Percentiles rank a stretch among this genome's conserved stretches.
These are phyloP conservation scores for Magnaporthiopsis rhizophila DNA, from an alignment of 2,329 filamentous ascomycete genomes.

Conservation along the genomic window DNA sequence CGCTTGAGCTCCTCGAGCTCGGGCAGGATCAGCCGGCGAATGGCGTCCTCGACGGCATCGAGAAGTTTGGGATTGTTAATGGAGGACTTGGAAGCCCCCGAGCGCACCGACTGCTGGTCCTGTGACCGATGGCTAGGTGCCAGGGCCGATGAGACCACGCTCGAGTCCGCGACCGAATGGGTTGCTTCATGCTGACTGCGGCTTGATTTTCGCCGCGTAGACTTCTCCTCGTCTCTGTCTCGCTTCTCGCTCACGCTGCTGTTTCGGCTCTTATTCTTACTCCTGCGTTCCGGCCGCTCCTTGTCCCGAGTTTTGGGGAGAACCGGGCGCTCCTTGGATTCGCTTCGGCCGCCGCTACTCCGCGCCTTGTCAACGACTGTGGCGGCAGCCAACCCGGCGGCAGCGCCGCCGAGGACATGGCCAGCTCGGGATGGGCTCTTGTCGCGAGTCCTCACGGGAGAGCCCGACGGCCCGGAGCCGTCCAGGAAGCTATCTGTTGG, in stretches of 20 bases:
- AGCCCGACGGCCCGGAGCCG: constrained; percentile 40
- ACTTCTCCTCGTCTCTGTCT: constrained; percentile 31
- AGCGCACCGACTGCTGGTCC: constrained; percentile 45
- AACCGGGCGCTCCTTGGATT: constrained; percentile 31
- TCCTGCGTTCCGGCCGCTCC: constrained; percentile 43
- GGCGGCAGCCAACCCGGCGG: constrained; percentile 28
- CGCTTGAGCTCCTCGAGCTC: constrained; percentile 88
- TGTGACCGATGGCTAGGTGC: constrained; percentile 47
- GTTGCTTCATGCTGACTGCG: constrained; percentile 44
- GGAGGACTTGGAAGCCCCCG: constrained; percentile 53
- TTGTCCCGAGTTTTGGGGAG: constrained; percentile 24
- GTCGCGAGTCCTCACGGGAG: constrained; percentile 27
- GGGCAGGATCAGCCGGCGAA: constrained; percentile 79
- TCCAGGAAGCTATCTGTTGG: constrained; percentile 55
- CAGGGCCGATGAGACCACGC: constrained; percentile 44
- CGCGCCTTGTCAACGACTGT: constrained; percentile 33
- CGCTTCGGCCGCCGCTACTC: constrained; percentile 35
- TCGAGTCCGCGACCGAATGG: constrained; percentile 46
- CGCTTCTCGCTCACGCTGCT: constrained; percentile 39
- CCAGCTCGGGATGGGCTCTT: constrained; percentile 33
- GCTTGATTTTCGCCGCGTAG: constrained; percentile 39
- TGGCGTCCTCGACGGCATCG: constrained; percentile 88
- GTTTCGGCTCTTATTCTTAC: constrained; percentile 40
- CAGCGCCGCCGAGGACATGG: constrained; percentile 29
- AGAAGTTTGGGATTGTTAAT: constrained; percentile 89